Conservation (phyloP, 352 stramenopile species). For the Phytophthora multivora region DNA sequence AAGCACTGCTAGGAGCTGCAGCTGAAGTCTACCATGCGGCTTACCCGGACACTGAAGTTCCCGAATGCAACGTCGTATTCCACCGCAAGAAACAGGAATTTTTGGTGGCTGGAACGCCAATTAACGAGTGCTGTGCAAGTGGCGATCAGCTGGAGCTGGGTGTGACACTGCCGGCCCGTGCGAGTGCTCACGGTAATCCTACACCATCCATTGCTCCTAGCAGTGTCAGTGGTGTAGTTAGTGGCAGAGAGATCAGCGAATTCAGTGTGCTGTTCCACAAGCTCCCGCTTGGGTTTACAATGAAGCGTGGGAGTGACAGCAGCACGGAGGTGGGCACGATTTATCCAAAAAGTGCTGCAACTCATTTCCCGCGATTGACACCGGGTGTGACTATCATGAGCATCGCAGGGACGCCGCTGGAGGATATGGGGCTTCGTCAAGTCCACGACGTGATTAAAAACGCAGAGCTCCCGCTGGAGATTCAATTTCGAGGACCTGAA, state of each 20-base stretch:
- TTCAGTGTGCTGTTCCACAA: constrained; percentile 87
- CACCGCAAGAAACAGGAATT: constrained; percentile 63
- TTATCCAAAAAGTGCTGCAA: constrained; percentile 76
- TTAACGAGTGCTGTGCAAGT: constrained; percentile 53
- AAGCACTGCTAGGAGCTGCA: constrained; percentile 63
- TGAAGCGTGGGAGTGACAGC: constrained; percentile 76
- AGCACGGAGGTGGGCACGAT: constrained; percentile 84
- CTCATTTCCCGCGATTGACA: constrained; percentile 73
- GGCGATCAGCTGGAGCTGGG: constrained; percentile 73
- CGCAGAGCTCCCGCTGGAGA: constrained; percentile 69
- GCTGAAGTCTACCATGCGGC: constrained; percentile 65
- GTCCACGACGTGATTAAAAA: constrained; percentile 87
- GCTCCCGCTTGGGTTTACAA: constrained; percentile 84
- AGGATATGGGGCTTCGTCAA: constrained; percentile 73
- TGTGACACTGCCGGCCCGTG: constrained; percentile 37
- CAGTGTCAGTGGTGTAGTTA: constrained; percentile 33
- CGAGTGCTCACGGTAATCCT: background rate
- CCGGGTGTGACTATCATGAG: constrained; percentile 75
- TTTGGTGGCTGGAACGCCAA: constrained; percentile 51
- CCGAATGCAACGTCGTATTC: constrained; percentile 78
- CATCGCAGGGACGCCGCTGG: constrained; percentile 65
- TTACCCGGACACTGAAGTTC: constrained; percentile 70
- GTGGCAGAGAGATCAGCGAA: constrained; percentile 42
- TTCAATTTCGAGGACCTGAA: constrained; percentile 56
- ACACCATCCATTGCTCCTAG: constrained; percentile 19